Conservation (phyloP, 371 early-diverging fungal species). For the Syncephalastrum contaminatum region DNA sequence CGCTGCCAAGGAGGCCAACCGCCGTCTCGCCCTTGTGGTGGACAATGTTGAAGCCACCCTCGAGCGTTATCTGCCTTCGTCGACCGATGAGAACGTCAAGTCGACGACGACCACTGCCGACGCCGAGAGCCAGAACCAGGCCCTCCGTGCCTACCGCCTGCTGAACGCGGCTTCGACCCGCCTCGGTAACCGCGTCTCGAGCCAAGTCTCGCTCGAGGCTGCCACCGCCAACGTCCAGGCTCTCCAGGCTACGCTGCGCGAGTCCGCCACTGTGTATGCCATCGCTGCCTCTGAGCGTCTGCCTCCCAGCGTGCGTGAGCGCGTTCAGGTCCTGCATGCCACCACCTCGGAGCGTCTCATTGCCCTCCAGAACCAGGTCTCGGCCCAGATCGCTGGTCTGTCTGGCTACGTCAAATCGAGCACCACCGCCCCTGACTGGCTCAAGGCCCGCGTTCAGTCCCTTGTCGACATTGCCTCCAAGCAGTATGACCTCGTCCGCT, state of each 20-base stretch:
- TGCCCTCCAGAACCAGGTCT: constrained; percentile 24
- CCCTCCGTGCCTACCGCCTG: constrained; percentile 34
- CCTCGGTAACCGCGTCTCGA: constrained; percentile 25
- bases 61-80: constrained; percentile 49
- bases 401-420: constrained; percentile 42
- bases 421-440: constrained; percentile 38
- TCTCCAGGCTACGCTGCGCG: constrained; percentile 27
- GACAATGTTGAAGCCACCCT: constrained; percentile 47
- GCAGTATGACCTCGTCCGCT: constrained; percentile 38
- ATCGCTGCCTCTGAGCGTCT: constrained; percentile 30
- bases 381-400: constrained; percentile 21
- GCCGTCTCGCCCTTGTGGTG: constrained; percentile 36
- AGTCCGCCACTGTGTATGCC: constrained; percentile 27
- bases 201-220: constrained; percentile 34
- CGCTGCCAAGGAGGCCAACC: constrained; percentile 46
- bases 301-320: constrained; percentile 23
- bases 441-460: constrained; percentile 43
- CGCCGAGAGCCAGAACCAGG: constrained; percentile 35
- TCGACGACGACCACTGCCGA: constrained; percentile 31
- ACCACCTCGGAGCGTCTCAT: constrained; percentile 16
- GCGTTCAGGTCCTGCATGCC: constrained; percentile 23
- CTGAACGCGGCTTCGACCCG: constrained; percentile 32
- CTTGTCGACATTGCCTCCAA: constrained; percentile 39
- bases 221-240: constrained; percentile 21
- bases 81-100: constrained; percentile 10